Evolutionary conservation across 768 basidiomycete species (phyloP), one percentile per base, ranked within the genome.

Genomic region (Podaxis sp.): DNA sequence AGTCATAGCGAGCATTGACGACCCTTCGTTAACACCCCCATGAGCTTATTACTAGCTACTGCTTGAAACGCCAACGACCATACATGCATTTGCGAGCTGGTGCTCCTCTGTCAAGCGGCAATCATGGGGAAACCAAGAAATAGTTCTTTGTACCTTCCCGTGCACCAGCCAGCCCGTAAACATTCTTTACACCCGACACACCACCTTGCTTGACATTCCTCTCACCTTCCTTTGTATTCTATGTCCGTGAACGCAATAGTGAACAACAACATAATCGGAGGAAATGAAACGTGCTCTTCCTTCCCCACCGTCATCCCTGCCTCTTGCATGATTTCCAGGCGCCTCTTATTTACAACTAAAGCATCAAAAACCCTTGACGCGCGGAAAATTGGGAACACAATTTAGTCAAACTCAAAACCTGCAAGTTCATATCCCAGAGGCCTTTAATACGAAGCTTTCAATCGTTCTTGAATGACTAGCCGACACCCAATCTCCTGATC

Each of bases 1-100:
- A 60, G 66, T 72, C 21, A 78, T 83, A 57, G 63, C 70, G 28
- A 82, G 77, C 61, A 32, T 58, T 23, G 59, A 61, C 32, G 60
- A 64, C 48, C 42, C 47, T 18, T 48, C 40, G 5, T 40, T 64
- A 14, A 37, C 28, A 32, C 42, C 42, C 16, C 47, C 51, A 1
- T 50, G 21, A 63, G n/a, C 32, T 9, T 9, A 1, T 21, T 21
- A 28, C n/a, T n/a, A 14, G 21, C 6, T 27, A 35, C 16, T 38
- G 27, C 54, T 13, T 28, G 25, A 10, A 32, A 44, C 11, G 35
- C 13, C 13, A 37, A 21, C 23, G n/a, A 37, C 32, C 7, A 36
- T 23, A 21, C 37, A 21, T 18, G 35, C n/a, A 18, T 52, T 32
- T 9, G 7, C 32, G 52, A 54, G 21, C 37, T 18, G 23, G 23